phyloP scores from a whole-genome alignment of 192 early-diverging fungal genomes.

The Coemansia sp. region DNA sequence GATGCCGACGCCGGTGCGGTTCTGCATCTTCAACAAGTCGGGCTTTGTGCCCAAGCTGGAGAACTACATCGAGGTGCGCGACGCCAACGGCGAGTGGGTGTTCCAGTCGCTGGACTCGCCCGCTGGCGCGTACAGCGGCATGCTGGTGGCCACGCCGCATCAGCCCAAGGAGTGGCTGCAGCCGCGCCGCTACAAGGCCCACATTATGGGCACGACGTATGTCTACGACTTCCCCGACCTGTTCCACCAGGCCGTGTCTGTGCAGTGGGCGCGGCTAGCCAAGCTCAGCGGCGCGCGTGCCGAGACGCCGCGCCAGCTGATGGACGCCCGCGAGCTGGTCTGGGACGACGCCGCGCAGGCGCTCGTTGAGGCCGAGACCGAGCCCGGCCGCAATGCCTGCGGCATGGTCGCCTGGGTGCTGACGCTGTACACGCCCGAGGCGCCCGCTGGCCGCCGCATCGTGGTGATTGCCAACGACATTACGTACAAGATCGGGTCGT shows the following conservation, averaged over 20 bases:
- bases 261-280: constrained; percentile 70
- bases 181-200: constrained; percentile 96
- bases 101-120: constrained; percentile 83
- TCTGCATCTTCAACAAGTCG: constrained; percentile 89
- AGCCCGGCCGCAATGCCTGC: constrained; percentile 86
- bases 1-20: constrained; percentile 81
- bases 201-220: constrained; percentile 97
- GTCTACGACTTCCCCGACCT: constrained; percentile 99
- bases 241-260: constrained; percentile 86
- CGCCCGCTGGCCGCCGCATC: constrained; percentile 84
- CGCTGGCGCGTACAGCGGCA: constrained; percentile 80
- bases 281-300: constrained; percentile 31
- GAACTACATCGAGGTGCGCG: constrained; percentile 90
- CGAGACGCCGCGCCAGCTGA: constrained; percentile 62
- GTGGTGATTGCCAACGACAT: constrained; percentile 99
- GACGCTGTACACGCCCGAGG: constrained; percentile 89
- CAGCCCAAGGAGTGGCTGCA: constrained; percentile 96
- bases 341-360: constrained; percentile 75
- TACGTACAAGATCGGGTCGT: constrained; percentile 96
- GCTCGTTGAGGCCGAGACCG: constrained; percentile 76
- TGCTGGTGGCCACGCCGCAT: constrained; percentile 81
- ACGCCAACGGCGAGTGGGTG: constrained; percentile 79
- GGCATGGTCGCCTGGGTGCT: constrained; percentile 98
- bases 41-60: constrained; percentile 92
- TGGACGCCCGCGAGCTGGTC: constrained; percentile 86